A percentile compares a stretch with the other conserved stretches of the same genome.
These are phyloP conservation scores for Plasmodium gaboni DNA, from an alignment of 169 alveolate species.

Conservation along the genomic window DNA sequence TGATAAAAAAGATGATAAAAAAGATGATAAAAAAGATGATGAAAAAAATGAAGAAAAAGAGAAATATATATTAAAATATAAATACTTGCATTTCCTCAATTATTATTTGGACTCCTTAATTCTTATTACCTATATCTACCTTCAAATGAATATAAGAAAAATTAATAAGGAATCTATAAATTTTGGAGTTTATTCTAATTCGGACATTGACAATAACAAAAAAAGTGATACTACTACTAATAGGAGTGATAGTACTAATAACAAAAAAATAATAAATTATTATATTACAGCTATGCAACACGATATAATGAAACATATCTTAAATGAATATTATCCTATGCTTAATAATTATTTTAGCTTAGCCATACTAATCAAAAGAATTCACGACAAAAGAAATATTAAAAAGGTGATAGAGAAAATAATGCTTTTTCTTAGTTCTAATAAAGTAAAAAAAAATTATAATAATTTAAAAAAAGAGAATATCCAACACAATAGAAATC, in stretches of 20 bases:
- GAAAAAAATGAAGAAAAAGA: background rate
- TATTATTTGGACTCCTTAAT: constrained; percentile 25
- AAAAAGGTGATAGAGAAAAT: constrained; percentile 23
- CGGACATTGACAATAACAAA: too few species aligned
- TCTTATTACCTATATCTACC: constrained; percentile 10
- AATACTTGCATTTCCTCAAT: constrained; percentile 36
- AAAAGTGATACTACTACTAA: background rate
- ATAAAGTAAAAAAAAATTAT: constrained; percentile 20
- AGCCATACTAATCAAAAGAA: constrained; percentile 24
- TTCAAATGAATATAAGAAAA: background rate
- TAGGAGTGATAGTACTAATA: background rate
- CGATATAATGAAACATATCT: constrained; percentile 17
- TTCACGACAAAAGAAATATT: background rate
- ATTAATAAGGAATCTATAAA: background rate
- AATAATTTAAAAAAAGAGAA: background rate
- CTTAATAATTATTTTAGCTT: constrained; percentile 15
- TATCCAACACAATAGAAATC: background rate
- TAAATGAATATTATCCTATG: constrained; percentile 18
- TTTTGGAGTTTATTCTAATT: background rate
- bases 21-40: background rate
- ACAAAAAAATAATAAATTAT: background rate
- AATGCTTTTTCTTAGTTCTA: constrained; percentile 5
- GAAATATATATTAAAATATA: constrained; percentile 4
- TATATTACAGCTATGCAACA: background rate
- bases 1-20: background rate